Base-by-base conservation (phyloP, 768 basidiomycete species). In the Multifurca ochricompacta region DNA sequence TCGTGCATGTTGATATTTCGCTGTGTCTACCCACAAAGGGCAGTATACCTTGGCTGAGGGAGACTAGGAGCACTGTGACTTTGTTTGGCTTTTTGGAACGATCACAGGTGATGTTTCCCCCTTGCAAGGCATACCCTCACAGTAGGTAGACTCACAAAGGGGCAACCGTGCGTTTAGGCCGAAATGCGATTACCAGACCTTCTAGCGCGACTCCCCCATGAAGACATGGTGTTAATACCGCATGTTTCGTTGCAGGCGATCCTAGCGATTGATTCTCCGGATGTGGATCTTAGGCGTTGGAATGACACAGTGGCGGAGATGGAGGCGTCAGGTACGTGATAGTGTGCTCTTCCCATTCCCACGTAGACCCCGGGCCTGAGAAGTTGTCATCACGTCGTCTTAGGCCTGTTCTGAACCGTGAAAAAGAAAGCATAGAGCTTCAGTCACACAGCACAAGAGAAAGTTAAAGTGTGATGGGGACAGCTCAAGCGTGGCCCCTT, bases 261-360 rank as follows among this genome's bases (percentile, higher is more conserved):
- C 51, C 47, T 61, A 30, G 58, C 48, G 32, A 21, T 59, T 27
- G 54, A 59, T 51, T 48, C 58, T 21, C 60, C 60, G 42, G 50
- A 60, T 43, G 47, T 61, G 14, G 58, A 61, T 19, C 40, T 61
- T 25, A 25, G 34, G 31, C 30, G 42, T 41, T 61, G 60, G 60
- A 56, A 56, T 42, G 54, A 27, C 21, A 56, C 60, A 3, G 51
- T 61, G 44, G 58, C 53, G 59, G 53, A 61, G 50, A 61, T 61
- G 58, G 53, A 55, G 54, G 48, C 47, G 32, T 39, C 51, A 25
- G 60, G 60, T 59, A 35, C 49, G 51, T 48, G 30, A n/a, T 14
- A 28, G 21, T 16, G 39, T 34, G 16, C 30, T 40, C 10, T 42
- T 13, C 41, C 23, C 13, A 42, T 42, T 27, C 13, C 25, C 21